These are phyloP conservation scores for Geoglossum cookeanum DNA, from an alignment of 2,329 filamentous ascomycete species.

Conservation along the genomic window DNA sequence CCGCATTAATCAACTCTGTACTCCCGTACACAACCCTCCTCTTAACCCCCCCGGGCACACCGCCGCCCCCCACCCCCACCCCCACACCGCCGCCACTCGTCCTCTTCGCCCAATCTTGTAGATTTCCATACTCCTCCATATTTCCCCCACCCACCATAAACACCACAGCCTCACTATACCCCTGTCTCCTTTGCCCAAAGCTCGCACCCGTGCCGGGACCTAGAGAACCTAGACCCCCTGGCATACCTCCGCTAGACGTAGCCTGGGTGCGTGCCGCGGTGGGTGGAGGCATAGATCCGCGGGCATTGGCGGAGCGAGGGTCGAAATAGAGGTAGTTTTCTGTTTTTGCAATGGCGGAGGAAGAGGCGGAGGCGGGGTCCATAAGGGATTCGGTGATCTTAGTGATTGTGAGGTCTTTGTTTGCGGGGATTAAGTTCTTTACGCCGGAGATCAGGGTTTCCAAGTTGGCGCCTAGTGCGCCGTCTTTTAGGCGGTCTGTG, in stretches of 20 bases:
- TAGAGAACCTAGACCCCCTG: conserved; percentile 30
- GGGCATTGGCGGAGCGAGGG: conserved; percentile 76
- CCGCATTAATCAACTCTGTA: conserved; percentile 51
- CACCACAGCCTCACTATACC: conserved; percentile 79
- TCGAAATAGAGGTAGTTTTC: conserved; percentile 97
- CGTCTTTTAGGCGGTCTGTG: conserved; percentile 86
- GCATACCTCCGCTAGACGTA: conserved; percentile 22
- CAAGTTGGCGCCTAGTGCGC: conserved; percentile 69
- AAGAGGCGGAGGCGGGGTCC: conserved; percentile 80
- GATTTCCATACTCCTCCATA: conserved; percentile 96
- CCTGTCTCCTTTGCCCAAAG: conserved; percentile 79
- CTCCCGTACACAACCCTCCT: conserved; percentile 87
- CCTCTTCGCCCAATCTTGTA: conserved; percentile 86
- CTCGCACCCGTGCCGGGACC: conserved; percentile 52
- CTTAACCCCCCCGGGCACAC: conserved; percentile 30
- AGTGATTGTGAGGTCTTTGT: conserved; percentile 88
- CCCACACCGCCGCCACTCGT: conserved; percentile 38
- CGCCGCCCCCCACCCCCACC: conserved; percentile 24
- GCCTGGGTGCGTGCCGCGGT: conserved; percentile 34
- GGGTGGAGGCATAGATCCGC: conserved; percentile 75
- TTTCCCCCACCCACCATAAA: conserved; percentile 90
- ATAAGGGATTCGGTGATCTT: conserved; percentile 98
- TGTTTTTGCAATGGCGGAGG: conserved; percentile 85
- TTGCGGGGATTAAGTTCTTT: conserved; percentile 93
- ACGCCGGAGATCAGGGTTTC: conserved; percentile 89